Evolutionary conservation across 495 filamentous ascomycete genomes (phyloP), one percentile per base, ranked within the genome.

Genomic region (Hypoxylon fragiforme): DNA sequence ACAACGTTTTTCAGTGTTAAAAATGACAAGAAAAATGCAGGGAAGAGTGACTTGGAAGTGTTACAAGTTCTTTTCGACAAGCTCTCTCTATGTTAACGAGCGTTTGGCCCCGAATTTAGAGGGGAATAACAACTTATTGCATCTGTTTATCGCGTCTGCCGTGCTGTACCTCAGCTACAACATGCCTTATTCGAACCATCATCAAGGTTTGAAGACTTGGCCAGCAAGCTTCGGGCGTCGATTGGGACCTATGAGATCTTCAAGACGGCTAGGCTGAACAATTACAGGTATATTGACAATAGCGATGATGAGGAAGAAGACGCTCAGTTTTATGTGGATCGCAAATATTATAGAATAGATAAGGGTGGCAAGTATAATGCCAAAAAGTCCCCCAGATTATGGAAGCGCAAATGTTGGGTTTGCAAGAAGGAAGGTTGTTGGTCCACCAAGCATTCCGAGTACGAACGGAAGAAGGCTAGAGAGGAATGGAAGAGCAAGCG

Each of bases 261-360:
- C 4, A 28, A 28, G 9, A 28, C 9, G 9, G 9, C 9, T 28
- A 28, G 9, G 24, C 9, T 4, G 9, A 4, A 28, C 9, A 28
- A 28, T 9, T 28, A 28, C 9, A 28, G 9, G 9, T 28, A 28
- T 28, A 43, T 42, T 22, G 22, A 51, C 21, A 51, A 22, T 34
- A 51, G 21, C 20, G 32, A 43, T 21, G 9, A 51, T 42, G n/a
- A n/a, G n/a, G n/a, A 51, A 42, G 30, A 42, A 31, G 9, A 28
- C 18, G 37, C 35, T 15, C 16, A 41, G 15, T 34, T 20, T 44
- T 32, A 24, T 41, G 26, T 36, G 24, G 15, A 22, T 14, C 19
- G 38, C 18, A 39, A 16, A 30, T 44, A 44, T 31, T 15, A 19
- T 32, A n/a, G 12, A 45, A 28, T 46, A 14, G 26, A 40, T 20